Evolutionary conservation across 768 basidiomycete species (phyloP).

Genomic region (Termitomyces sp.): DNA sequence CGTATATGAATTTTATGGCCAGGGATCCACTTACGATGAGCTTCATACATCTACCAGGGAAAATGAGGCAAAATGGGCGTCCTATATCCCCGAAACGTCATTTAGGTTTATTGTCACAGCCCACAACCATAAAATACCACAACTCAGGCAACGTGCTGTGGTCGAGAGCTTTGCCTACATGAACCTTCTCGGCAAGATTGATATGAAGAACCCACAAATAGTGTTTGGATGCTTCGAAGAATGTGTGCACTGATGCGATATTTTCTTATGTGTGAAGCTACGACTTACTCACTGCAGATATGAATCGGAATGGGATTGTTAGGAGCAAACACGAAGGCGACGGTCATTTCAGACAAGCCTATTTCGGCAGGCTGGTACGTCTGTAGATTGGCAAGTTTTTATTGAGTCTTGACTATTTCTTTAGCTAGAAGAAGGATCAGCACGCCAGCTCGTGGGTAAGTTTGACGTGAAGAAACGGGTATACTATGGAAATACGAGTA

Average conservation of each 20-base stretch:
- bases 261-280: not conserved
- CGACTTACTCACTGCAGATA: constrained; percentile 29
- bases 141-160: constrained; percentile 54
- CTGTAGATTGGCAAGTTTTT: not conserved
- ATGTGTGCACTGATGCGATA: constrained; percentile 43
- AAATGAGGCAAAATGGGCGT: constrained; percentile 45
- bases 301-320: constrained; percentile 38
- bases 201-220: constrained; percentile 75
- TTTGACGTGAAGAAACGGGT: constrained; percentile 88
- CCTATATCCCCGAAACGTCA: constrained; percentile 58
- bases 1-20: constrained; percentile 73
- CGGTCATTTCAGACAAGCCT: constrained; percentile 64
- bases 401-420: not conserved
- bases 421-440: constrained; percentile 56
- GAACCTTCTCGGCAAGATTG: constrained; percentile 74
- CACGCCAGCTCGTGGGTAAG: constrained; percentile 57
- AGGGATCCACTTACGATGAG: constrained; percentile 62
- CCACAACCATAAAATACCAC: constrained; percentile 70
- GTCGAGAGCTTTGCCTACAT: constrained; percentile 85
- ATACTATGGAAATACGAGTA: constrained; percentile 95
- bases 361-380: constrained; percentile 85
- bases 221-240: constrained; percentile 78
- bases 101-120: constrained; percentile 79
- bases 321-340: constrained; percentile 52
- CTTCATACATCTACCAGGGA: constrained; percentile 53